phyloP scores from a whole-genome alignment of 2,329 filamentous ascomycete genomes.

The Aspergillus pseudotamarii region DNA sequence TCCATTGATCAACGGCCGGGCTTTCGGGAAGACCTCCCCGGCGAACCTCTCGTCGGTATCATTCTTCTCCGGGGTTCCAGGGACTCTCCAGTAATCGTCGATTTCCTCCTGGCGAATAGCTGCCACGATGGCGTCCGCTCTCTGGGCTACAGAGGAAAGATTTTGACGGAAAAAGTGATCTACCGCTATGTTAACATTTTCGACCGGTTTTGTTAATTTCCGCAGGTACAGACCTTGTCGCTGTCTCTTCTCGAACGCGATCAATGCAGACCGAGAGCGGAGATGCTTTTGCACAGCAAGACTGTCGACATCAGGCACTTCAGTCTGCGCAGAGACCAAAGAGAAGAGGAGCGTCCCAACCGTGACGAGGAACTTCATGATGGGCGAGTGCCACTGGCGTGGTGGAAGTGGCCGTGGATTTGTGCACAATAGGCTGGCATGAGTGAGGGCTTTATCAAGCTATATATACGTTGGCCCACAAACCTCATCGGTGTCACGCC shows the following conservation, averaged over 20 bases:
- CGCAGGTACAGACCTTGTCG: slow-evolving; percentile 65
- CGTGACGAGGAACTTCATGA: not conserved
- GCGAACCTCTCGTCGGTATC: slow-evolving; percentile 47
- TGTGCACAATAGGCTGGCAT: no score
- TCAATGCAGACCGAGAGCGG: slow-evolving; percentile 69
- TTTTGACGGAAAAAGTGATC: slow-evolving; percentile 35
- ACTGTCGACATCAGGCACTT: slow-evolving; percentile 8
- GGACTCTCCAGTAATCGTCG: slow-evolving; percentile 22
- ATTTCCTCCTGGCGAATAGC: slow-evolving; percentile 24
- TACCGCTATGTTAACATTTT: not conserved
- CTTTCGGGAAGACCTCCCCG: slow-evolving; percentile 89
- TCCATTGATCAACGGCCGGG: slow-evolving; percentile 79
- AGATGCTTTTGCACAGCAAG: slow-evolving; percentile 66
- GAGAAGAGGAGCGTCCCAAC: not conserved
- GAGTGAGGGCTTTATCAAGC: not conserved
- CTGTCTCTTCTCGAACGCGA: slow-evolving; percentile 75
- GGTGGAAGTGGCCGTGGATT: not conserved
- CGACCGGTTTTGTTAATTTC: no score
- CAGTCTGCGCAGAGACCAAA: not conserved
- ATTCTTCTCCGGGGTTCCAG: slow-evolving; percentile 12
- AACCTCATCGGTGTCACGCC: not conserved
- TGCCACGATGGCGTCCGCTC: slow-evolving; percentile 66
- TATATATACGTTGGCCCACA: not conserved
- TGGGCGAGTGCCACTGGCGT: not conserved
- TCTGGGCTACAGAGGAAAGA: slow-evolving; percentile 71